Conservation (phyloP, 2,329 filamentous ascomycete species). For the Trichoderma sp. region DNA sequence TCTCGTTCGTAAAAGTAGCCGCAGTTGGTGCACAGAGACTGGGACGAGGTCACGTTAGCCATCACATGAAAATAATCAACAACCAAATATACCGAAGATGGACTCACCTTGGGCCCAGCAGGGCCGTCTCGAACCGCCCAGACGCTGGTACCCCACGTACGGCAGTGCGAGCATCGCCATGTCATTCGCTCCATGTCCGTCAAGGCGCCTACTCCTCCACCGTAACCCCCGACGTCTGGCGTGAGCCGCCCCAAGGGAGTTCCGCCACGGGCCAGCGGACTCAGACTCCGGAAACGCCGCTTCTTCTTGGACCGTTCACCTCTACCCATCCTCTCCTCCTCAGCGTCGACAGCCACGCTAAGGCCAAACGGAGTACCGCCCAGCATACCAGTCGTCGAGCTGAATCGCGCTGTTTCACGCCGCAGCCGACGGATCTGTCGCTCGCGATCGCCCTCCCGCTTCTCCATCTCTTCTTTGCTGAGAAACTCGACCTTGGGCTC, state of each 20-base stretch:
- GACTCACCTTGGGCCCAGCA: slow-evolving; percentile 71
- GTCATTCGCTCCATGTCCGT: slow-evolving; percentile 73
- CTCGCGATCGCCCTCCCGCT: slow-evolving; percentile 90
- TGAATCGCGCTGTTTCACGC: slow-evolving; percentile 89
- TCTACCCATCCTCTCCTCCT: slow-evolving; percentile 83
- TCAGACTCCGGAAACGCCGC: slow-evolving; percentile 82
- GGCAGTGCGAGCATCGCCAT: slow-evolving; percentile 88
- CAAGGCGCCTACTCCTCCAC: slow-evolving; percentile 65
- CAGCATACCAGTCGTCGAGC: slow-evolving; percentile 76
- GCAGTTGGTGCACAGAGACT: slow-evolving; percentile 92
- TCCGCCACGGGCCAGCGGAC: slow-evolving; percentile 63
- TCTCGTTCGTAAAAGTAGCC: slow-evolving; percentile 86
- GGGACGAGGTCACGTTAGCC: slow-evolving; percentile 22
- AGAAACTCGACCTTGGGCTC: slow-evolving; percentile 77
- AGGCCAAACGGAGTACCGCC: slow-evolving; percentile 68
- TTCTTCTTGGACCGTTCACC: slow-evolving; percentile 96
- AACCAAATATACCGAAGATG: not conserved
- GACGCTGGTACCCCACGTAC: slow-evolving; percentile 81
- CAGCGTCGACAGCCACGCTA: slow-evolving; percentile 50
- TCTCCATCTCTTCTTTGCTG: slow-evolving; percentile 95
- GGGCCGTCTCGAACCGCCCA: slow-evolving; percentile 96
- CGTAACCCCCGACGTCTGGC: slow-evolving; percentile 73
- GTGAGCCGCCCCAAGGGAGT: slow-evolving; percentile 73
- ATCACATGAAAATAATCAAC: too few relatives aligned
- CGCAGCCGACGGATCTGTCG: slow-evolving; percentile 81